Percentiles rank a stretch among this genome's conserved stretches.
These are phyloP conservation scores for Helichrysum umbraculigerum DNA, from an alignment of 129 eudicot species.

Conservation along the genomic window DNA sequence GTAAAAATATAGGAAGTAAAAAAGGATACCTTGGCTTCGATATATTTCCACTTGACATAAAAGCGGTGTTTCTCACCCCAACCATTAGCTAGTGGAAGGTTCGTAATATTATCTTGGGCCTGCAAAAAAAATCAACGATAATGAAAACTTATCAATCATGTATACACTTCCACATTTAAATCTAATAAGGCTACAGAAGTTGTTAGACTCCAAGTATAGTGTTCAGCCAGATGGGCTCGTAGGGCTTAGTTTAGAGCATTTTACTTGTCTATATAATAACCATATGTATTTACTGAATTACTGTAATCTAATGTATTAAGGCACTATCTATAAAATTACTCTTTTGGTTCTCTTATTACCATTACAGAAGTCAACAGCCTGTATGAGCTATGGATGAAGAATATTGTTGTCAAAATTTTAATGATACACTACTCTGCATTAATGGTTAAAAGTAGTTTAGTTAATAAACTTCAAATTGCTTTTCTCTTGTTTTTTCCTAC, in stretches of 20 bases:
- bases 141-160: neutral
- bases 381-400: slow-evolving; percentile 16
- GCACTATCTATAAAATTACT: no score
- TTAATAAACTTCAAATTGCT: neutral
- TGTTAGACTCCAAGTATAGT: no score
- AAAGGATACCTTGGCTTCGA: slow-evolving; percentile 82
- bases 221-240: no score
- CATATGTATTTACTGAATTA: no score
- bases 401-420: neutral
- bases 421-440: neutral
- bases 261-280: no score
- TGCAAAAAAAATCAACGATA: slow-evolving; percentile 28
- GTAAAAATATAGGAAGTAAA: slow-evolving; percentile 9
- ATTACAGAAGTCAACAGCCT: neutral
- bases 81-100: slow-evolving; percentile 75
- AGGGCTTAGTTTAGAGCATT: no score
- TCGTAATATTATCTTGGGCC: slow-evolving; percentile 94
- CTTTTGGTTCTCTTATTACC: no score
- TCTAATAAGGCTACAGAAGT: neutral
- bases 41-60: slow-evolving; percentile 87
- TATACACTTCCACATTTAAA: neutral
- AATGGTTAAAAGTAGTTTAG: no score
- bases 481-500: neutral
- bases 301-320: no score
- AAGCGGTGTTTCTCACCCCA: slow-evolving; percentile 96